Conservation (phyloP, 2,329 filamentous ascomycete species). For the Ceratocystis cubensis region DNA sequence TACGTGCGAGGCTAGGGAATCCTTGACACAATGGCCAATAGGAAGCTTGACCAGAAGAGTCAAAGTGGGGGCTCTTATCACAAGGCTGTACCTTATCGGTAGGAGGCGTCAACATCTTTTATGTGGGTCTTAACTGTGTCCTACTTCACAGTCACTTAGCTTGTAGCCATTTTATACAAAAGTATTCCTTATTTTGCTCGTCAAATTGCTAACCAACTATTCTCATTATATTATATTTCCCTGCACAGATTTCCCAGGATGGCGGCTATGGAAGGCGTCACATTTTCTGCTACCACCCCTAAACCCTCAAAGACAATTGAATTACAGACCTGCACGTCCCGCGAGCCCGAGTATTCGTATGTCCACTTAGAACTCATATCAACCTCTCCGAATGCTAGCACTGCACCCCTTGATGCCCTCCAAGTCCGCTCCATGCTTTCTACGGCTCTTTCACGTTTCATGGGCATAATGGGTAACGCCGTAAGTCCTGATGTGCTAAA, state of each 20-base stretch:
- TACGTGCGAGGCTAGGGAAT: neutral
- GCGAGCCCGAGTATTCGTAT: conserved; percentile 43
- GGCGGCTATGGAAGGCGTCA: conserved; percentile 23
- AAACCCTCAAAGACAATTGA: conserved; percentile 33
- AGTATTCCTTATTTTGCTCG: neutral
- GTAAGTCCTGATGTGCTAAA: conserved; percentile 61
- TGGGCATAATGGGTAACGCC: conserved; percentile 54
- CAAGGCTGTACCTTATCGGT: neutral
- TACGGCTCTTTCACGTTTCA: conserved; percentile 52
- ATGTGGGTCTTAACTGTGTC: neutral
- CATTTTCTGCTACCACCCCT: conserved; percentile 25
- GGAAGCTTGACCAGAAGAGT: neutral
- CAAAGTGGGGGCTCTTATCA: neutral
- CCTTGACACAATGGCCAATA: conserved; percentile 18
- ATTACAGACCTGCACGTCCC: conserved; percentile 41
- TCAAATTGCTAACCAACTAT: neutral
- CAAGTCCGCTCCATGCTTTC: conserved; percentile 52
- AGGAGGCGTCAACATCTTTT: neutral
- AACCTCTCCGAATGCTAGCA: conserved; percentile 17
- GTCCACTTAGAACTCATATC: conserved; percentile 39
- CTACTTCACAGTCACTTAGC: neutral
- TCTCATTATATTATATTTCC: neutral
- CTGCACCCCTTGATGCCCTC: conserved; percentile 42
- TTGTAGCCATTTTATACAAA: neutral
- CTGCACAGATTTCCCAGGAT: neutral